Percentiles rank a stretch among this genome's conserved stretches.
These are phyloP conservation scores for Lactarius quietus DNA, from an alignment of 768 basidiomycete genomes.

Conservation along the genomic window DNA sequence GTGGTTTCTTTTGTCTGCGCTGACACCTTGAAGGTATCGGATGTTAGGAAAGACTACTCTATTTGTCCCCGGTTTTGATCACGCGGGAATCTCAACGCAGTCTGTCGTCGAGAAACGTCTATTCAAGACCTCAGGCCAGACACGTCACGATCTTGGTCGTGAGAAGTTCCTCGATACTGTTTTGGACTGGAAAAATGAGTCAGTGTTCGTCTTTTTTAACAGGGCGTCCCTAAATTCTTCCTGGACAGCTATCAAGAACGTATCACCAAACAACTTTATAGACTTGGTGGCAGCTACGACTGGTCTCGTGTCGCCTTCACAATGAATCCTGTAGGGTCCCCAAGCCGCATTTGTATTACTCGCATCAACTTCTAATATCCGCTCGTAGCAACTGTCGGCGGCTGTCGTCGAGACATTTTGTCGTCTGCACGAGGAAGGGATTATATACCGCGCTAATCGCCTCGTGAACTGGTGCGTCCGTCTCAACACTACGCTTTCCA, in stretches of 20 bases:
- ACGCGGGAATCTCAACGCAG: conserved; percentile 97
- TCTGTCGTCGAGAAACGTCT: conserved; percentile 94
- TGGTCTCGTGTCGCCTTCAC: conserved; percentile 96
- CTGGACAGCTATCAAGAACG: conserved; percentile 77
- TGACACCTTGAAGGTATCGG: conserved; percentile 63
- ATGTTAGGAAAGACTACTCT: conserved; percentile 92
- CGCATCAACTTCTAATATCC: neutral
- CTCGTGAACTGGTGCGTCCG: conserved; percentile 98
- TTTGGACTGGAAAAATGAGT: conserved; percentile 88
- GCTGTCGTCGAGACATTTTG: conserved; percentile 92
- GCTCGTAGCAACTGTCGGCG: conserved; percentile 56
- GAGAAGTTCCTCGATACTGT: conserved; percentile 71
- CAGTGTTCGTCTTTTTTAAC: conserved; percentile 31
- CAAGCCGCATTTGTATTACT: neutral
- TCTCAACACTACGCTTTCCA: conserved; percentile 96
- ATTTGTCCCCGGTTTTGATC: conserved; percentile 94
- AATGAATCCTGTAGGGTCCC: conserved; percentile 71
- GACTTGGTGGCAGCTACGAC: conserved; percentile 91
- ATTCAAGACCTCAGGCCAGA: conserved; percentile 76
- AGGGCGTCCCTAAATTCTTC: neutral
- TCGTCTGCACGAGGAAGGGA: conserved; percentile 83
- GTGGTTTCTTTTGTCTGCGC: neutral
- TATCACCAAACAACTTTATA: conserved; percentile 83
- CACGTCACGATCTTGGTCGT: conserved; percentile 84
- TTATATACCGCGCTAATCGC: conserved; percentile 73